These are phyloP conservation scores for Polyplosphaeria fusca DNA, from an alignment of 495 filamentous ascomycete species.

Conservation along the genomic window DNA sequence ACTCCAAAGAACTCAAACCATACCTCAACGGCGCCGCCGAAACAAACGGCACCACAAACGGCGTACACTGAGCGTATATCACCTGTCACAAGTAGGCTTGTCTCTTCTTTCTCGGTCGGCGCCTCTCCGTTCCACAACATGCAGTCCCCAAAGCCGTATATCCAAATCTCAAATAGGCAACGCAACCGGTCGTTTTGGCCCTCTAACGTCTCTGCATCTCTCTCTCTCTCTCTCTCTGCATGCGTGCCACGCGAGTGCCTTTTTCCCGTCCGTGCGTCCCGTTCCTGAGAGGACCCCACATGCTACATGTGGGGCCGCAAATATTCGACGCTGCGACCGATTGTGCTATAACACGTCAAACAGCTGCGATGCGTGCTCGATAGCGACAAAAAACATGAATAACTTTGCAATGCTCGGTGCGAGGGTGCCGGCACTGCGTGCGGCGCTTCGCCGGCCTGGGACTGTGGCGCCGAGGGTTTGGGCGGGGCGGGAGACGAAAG, in stretches of 20 bases:
- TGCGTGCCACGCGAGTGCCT: no score
- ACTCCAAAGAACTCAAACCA: conserved; percentile 25
- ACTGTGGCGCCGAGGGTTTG: not conserved
- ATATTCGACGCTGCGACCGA: not conserved
- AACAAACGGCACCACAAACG: not conserved
- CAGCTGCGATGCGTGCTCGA: not conserved
- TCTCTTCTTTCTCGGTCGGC: not conserved
- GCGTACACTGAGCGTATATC: not conserved
- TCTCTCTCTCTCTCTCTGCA: not conserved
- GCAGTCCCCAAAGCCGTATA: conserved; percentile 3
- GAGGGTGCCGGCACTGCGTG: not conserved
- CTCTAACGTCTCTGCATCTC: not conserved
- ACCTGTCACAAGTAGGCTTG: not conserved
- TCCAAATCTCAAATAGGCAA: conserved; percentile 2
- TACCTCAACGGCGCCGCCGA: conserved; percentile 19
- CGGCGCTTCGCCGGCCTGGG: not conserved
- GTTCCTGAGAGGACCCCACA: conserved; percentile 21
- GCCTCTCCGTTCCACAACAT: not conserved
- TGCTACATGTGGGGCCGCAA: conserved; percentile 23
- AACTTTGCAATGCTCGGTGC: not conserved
- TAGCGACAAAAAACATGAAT: no score
- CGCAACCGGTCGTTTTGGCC: not conserved
- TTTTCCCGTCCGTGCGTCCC: conserved; percentile 3
- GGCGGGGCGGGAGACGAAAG: not conserved
- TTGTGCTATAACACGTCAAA: not conserved